Evolutionary conservation across 2,329 filamentous ascomycete species (phyloP).

Genomic region (Colletotrichum sp.): DNA sequence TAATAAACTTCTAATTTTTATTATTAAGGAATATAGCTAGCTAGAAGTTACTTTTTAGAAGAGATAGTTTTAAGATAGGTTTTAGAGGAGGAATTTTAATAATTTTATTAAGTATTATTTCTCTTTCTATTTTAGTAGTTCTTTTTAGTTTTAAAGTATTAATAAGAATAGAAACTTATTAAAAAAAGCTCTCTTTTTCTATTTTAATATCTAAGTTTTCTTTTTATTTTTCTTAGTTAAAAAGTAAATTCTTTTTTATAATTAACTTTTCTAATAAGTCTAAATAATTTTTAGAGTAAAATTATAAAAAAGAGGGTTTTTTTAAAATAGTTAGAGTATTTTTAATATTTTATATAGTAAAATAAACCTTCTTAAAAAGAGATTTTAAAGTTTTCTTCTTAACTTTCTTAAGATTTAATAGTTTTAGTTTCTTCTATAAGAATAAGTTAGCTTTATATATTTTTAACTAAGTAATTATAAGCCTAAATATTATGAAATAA

Average conservation of each 20-base stretch:
- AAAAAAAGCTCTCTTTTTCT: fast-evolving
- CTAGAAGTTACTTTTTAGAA: not conserved
- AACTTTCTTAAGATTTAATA: not conserved
- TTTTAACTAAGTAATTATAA: not conserved
- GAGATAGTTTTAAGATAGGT: not conserved
- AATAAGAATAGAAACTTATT: not conserved
- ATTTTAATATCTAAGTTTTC: not conserved
- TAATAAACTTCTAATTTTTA: not conserved
- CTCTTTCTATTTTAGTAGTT: not conserved
- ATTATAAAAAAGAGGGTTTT: not conserved
- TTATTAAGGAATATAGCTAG: not conserved
- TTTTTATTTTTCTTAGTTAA: not conserved
- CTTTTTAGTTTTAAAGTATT: not conserved
- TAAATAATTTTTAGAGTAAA: not conserved
- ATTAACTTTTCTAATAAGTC: not conserved
- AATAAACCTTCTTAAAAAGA: not conserved
- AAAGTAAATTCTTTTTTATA: not conserved
- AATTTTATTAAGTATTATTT: not conserved
- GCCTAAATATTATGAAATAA: not conserved
- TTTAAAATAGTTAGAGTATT: not conserved
- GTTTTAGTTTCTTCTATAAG: not conserved
- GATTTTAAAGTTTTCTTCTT: not conserved
- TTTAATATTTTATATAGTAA: not conserved
- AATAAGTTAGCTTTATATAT: not conserved
- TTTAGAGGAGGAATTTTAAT: not conserved